Evolutionary conservation across 257 asterid genomes (phyloP).

Genomic region (Petunia secreta): DNA sequence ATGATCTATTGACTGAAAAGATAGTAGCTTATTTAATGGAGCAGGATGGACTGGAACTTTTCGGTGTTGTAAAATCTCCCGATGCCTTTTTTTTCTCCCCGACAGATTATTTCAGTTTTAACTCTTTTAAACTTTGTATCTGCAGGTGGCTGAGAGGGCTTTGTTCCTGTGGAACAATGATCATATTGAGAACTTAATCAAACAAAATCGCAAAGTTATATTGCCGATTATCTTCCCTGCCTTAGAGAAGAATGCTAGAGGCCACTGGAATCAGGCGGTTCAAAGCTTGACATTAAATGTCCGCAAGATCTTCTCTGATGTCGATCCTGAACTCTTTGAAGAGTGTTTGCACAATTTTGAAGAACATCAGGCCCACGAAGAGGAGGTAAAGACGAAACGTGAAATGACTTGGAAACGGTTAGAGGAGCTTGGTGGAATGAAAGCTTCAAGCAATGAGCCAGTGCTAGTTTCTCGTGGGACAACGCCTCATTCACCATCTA

Average conservation of each 20-base stretch:
- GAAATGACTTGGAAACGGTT: conserved; percentile 69
- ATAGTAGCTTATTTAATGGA: conserved; percentile 19
- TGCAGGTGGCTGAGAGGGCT: conserved; percentile 84
- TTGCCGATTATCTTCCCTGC: conserved; percentile 72
- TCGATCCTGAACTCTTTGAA: conserved; percentile 66
- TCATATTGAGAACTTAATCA: conserved; percentile 69
- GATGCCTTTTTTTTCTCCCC: neutral
- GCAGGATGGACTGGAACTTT: neutral
- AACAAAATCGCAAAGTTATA: conserved; percentile 67
- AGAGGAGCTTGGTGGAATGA: conserved; percentile 65
- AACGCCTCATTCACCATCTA: conserved; percentile 42
- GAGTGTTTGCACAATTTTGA: conserved; percentile 62
- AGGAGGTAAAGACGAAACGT: conserved; percentile 54
- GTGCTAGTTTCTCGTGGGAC: conserved; percentile 43
- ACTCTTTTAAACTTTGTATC: conserved; percentile 24
- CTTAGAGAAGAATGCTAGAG: conserved; percentile 65
- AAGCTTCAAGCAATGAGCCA: conserved; percentile 49
- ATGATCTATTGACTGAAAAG: neutral
- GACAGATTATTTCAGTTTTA: neutral
- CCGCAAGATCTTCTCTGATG: conserved; percentile 65
- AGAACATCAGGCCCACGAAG: conserved; percentile 57
- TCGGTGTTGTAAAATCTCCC: neutral
- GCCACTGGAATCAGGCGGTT: conserved; percentile 80
- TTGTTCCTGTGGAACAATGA: conserved; percentile 78
- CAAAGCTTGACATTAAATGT: conserved; percentile 71